phyloP scores from a whole-genome alignment of 768 basidiomycete species.

The Wakefieldia striispora region DNA sequence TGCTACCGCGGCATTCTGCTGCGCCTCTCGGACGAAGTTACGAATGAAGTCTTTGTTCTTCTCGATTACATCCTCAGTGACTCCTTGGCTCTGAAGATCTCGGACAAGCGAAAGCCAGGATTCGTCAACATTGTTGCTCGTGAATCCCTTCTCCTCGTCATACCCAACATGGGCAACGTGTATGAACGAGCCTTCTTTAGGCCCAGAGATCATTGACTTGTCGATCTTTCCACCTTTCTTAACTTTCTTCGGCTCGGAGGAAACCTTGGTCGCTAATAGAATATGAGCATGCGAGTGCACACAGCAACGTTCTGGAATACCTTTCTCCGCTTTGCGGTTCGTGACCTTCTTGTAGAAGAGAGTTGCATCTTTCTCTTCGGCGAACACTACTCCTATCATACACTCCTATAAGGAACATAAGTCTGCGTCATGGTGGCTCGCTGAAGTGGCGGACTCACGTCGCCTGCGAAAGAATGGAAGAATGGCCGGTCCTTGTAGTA shows the following conservation, averaged over 20 bases:
- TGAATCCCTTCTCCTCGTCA: constrained; percentile 83
- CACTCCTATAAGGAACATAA: constrained; percentile 54
- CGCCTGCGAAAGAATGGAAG: constrained; percentile 91
- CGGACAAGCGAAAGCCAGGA: constrained; percentile 79
- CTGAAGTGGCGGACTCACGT: constrained; percentile 61
- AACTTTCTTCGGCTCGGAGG: constrained; percentile 52
- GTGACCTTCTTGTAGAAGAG: constrained; percentile 83
- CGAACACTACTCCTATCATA: constrained; percentile 89
- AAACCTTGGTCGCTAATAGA: constrained; percentile 42
- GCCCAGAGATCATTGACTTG: constrained; percentile 89
- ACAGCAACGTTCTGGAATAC: constrained; percentile 34
- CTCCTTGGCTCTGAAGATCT: constrained; percentile 60
- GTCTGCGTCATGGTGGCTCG: not conserved
- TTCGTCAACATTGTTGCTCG: constrained; percentile 82
- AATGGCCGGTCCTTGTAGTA: constrained; percentile 82
- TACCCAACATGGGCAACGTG: constrained; percentile 97
- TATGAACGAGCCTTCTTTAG: constrained; percentile 73
- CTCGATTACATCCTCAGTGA: constrained; percentile 65
- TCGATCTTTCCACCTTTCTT: constrained; percentile 78
- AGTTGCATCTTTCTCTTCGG: constrained; percentile 82
- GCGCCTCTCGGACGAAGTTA: constrained; percentile 61
- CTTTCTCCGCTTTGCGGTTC: constrained; percentile 57
- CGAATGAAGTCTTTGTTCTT: constrained; percentile 89
- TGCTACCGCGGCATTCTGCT: constrained; percentile 32
- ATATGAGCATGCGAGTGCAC: constrained; percentile 4